Percentiles rank a stretch among this genome's conserved stretches.
phyloP scores from a whole-genome alignment of 2,329 filamentous ascomycete species.

The Nemania sp. region DNA sequence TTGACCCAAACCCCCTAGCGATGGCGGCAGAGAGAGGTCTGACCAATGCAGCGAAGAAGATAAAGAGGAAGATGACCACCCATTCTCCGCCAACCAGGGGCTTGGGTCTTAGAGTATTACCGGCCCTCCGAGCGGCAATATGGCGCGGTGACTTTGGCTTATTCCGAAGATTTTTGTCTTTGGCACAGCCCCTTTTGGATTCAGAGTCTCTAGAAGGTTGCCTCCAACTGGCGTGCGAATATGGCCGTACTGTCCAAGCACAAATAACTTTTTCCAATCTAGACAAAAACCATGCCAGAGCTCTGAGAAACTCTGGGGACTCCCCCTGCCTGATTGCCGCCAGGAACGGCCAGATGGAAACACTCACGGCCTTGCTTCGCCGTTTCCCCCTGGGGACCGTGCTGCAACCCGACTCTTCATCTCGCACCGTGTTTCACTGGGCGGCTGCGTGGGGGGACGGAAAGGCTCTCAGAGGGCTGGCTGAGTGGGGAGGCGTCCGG shows the following conservation, averaged over 20 bases:
- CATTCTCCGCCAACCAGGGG: background rate
- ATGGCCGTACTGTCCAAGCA: background rate
- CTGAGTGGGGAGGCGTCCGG: background rate
- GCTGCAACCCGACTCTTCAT: background rate
- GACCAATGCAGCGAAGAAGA: background rate
- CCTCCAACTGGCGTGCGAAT: background rate
- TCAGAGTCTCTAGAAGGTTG: background rate
- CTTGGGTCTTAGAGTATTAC: too few relatives aligned
- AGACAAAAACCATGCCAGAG: background rate
- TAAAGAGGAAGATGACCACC: background rate
- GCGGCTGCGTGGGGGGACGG: background rate
- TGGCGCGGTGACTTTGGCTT: background rate
- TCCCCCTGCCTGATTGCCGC: background rate
- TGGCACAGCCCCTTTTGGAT: background rate
- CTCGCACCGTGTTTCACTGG: background rate
- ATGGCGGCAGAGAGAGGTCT: background rate
- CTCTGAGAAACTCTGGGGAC: background rate
- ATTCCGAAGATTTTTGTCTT: background rate
- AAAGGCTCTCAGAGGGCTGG: background rate
- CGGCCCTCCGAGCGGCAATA: background rate
- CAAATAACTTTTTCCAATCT: background rate
- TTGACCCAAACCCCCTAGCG: background rate
- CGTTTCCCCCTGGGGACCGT: background rate
- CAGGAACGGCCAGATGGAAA: background rate
- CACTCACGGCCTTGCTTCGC: background rate